Conservation (phyloP, 2,329 filamentous ascomycete species). For the Colletotrichum sp. region DNA sequence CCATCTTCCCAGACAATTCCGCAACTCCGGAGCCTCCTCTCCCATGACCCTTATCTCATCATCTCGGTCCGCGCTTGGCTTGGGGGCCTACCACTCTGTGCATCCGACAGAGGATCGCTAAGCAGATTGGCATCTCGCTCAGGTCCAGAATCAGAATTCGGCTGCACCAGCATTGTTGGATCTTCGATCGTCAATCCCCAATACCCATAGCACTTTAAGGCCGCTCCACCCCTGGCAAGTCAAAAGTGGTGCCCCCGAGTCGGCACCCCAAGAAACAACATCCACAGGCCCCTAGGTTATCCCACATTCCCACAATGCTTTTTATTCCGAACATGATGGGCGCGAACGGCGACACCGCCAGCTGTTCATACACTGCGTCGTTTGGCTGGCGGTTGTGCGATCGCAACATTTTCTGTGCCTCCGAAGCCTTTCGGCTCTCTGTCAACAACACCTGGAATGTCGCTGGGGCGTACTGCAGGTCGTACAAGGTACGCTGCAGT, state of each 20-base stretch:
- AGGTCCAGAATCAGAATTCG: constrained; percentile 6
- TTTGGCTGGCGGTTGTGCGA: not conserved
- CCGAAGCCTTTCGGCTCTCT: not conserved
- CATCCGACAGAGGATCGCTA: not conserved
- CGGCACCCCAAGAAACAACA: not conserved
- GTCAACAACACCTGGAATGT: not conserved
- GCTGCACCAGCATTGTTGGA: constrained; percentile 14
- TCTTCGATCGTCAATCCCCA: constrained; percentile 15
- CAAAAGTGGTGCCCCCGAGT: constrained; percentile 12
- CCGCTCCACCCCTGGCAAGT: constrained; percentile 10
- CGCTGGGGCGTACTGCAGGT: not conserved
- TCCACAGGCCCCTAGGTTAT: not conserved
- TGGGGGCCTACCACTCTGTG: not conserved
- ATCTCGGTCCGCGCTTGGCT: not conserved
- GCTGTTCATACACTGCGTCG: not conserved
- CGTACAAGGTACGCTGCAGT: constrained; percentile 2
- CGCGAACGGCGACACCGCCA: not conserved
- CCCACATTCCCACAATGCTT: not conserved
- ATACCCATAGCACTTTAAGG: constrained; percentile 1
- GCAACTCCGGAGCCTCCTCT: not conserved
- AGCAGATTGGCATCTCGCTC: not conserved
- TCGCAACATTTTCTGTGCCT: not conserved
- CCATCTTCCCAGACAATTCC: not conserved
- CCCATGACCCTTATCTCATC: not conserved
- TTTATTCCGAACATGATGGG: constrained; percentile 3